These are phyloP conservation scores for Magnaporthiopsis poae DNA, from an alignment of 2,329 filamentous ascomycete genomes.

Conservation along the genomic window DNA sequence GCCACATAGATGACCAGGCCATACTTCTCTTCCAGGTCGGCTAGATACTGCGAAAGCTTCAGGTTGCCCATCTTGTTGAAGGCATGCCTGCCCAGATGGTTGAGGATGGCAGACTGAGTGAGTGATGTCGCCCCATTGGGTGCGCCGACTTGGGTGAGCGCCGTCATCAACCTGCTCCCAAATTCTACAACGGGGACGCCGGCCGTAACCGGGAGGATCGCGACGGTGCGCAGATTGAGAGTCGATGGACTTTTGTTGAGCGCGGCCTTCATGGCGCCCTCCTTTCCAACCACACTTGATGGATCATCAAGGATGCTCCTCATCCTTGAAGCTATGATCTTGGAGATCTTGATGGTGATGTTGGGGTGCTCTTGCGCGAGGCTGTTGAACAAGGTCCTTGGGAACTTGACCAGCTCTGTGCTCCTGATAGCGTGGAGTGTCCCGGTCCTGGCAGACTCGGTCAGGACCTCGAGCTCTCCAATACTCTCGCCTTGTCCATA, in stretches of 20 bases:
- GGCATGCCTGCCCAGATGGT: constrained; percentile 87
- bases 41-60: constrained; percentile 88
- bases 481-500: constrained; percentile 97
- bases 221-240: constrained; percentile 83
- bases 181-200: constrained; percentile 94
- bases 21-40: constrained; percentile 94
- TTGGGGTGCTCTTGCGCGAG: constrained; percentile 92
- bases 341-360: constrained; percentile 98
- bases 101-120: constrained; percentile 86
- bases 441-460: constrained; percentile 80
- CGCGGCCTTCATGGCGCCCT: constrained; percentile 39
- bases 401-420: constrained; percentile 91
- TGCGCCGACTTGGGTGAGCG: constrained; percentile 78
- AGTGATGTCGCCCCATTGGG: constrained; percentile 83
- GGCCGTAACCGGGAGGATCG: constrained; percentile 78
- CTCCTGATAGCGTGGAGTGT: constrained; percentile 93
- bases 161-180: constrained; percentile 76
- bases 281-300: constrained; percentile 53
- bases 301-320: constrained; percentile 76
- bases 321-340: constrained; percentile 95
- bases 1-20: constrained; percentile 91
- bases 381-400: constrained; percentile 92
- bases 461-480: constrained; percentile 91
- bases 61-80: constrained; percentile 97
- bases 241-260: constrained; percentile 69